Evolutionary conservation across 1,139 yeast species (phyloP).

Genomic region (Wickerhamomyces sp.): DNA sequence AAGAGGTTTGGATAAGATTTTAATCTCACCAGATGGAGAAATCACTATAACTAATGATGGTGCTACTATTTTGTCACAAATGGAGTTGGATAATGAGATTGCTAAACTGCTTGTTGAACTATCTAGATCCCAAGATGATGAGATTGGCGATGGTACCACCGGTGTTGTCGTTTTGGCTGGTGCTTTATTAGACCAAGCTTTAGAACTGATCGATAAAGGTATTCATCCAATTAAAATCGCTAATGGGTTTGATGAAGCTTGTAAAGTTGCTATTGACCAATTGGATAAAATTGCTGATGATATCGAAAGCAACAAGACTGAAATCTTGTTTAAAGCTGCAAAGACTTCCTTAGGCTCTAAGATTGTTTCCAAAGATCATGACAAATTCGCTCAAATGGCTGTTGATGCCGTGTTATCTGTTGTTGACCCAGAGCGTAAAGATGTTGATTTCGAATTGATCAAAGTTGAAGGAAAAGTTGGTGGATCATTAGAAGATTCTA

Average conservation of each 20-base stretch:
- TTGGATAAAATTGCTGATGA: constrained; percentile 66
- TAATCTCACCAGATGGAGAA: constrained; percentile 93
- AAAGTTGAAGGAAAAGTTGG: constrained; percentile 96
- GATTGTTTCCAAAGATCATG: constrained; percentile 91
- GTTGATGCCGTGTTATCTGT: constrained; percentile 94
- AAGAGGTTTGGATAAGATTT: constrained; percentile 94
- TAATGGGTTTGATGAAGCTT: constrained; percentile 96
- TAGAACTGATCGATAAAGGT: constrained; percentile 92
- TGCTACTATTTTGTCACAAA: constrained; percentile 91
- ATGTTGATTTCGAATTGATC: constrained; percentile 94
- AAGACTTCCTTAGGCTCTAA: constrained; percentile 93
- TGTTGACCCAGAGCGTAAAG: constrained; percentile 87
- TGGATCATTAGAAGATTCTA: constrained; percentile 84
- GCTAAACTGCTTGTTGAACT: constrained; percentile 93
- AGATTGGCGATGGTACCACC: constrained; percentile 98
- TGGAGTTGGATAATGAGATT: constrained; percentile 94
- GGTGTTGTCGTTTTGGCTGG: constrained; percentile 98
- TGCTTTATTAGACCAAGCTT: constrained; percentile 89
- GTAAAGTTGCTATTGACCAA: constrained; percentile 79
- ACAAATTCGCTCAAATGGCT: constrained; percentile 93
- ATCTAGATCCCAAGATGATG: constrained; percentile 95
- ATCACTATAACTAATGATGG: constrained; percentile 98
- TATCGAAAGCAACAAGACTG: constrained; percentile 42
- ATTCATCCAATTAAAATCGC: constrained; percentile 97
- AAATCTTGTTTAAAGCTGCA: constrained; percentile 77